Evolutionary conservation across 306 rosid species (phyloP).

Genomic region (Castanea mollissima): DNA sequence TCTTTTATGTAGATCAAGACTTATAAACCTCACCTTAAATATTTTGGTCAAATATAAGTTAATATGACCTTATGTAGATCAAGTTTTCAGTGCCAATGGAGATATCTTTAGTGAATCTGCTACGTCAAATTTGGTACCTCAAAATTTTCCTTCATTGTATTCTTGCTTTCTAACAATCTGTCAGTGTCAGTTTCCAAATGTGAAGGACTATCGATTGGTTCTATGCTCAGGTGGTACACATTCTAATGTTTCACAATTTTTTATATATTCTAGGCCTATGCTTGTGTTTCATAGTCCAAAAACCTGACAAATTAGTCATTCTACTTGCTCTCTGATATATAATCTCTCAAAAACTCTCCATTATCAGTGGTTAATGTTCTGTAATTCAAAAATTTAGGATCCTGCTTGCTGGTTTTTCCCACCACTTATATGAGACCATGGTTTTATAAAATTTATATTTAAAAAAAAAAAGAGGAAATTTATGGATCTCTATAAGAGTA

Average conservation of each 20-base stretch:
- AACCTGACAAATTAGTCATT: not conserved
- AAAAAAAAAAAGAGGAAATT: no score
- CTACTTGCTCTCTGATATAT: not conserved
- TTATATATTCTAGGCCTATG: not conserved
- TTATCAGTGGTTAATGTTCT: not conserved
- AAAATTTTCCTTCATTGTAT: no score
- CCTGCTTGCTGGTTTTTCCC: not conserved
- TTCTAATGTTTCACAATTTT: not conserved
- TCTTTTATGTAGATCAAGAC: no score
- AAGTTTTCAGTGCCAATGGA: no score
- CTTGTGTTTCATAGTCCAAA: not conserved
- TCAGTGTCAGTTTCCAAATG: no score
- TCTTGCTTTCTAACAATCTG: no score
- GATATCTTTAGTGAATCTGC: no score
- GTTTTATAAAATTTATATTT: not conserved
- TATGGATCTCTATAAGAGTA: not conserved
- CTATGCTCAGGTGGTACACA: not conserved
- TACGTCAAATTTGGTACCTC: no score
- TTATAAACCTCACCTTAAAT: no score
- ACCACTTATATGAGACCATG: not conserved
- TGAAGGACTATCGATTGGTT: no score
- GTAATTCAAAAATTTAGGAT: not conserved
- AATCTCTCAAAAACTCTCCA: not conserved
- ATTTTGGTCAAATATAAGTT: no score
- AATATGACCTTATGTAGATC: no score